Conservation (phyloP, 306 rosid genomes). For the Castanea mollissima region DNA sequence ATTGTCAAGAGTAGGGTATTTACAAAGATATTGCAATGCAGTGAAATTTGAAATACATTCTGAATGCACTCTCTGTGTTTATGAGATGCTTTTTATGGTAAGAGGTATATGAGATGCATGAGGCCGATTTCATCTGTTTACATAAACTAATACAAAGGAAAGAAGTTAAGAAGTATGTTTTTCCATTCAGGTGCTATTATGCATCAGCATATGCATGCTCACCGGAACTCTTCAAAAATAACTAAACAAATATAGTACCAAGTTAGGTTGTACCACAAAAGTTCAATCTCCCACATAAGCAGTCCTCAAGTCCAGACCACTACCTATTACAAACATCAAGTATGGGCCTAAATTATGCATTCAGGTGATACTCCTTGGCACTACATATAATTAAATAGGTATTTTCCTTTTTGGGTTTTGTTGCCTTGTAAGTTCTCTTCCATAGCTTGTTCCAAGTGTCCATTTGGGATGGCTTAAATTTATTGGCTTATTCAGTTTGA, state of each 20-base stretch:
- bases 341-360: no score
- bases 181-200: background rate
- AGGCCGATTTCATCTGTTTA: background rate
- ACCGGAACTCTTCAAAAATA: background rate
- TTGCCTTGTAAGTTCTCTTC: no score
- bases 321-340: no score
- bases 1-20: slow-evolving; percentile 1
- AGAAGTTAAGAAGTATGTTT: background rate
- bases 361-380: no score
- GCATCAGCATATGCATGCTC: background rate
- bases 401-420: no score
- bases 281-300: background rate
- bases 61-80: background rate
- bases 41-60: background rate
- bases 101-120: background rate
- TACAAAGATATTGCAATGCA: background rate
- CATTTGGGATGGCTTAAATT: no score
- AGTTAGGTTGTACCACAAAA: background rate
- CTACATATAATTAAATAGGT: no score
- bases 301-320: no score
- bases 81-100: background rate
- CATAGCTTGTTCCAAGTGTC: no score
- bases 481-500: no score
- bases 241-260: background rate
- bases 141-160: background rate